Conservation (phyloP, 1,284 basidiomycete genomes). For the Hemileia vastatrix region DNA sequence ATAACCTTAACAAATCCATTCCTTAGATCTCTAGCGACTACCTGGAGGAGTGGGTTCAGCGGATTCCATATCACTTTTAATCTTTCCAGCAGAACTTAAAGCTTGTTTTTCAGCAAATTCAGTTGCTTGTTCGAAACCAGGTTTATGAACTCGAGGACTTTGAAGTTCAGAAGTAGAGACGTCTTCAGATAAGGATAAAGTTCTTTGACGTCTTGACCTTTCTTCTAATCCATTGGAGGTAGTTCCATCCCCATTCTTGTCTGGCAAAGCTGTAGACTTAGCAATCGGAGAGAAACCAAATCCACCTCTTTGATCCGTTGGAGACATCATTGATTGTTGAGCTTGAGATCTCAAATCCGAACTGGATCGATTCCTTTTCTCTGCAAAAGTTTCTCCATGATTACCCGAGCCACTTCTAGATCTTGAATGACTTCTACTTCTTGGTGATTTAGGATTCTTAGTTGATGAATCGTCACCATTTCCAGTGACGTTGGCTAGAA, state of each 20-base stretch:
- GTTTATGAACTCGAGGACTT: constrained; percentile 4
- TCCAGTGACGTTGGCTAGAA: constrained; percentile 21
- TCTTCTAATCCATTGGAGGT: background rate
- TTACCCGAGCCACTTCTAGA: constrained; percentile 29
- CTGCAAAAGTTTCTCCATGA: constrained; percentile 33
- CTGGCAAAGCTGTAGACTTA: background rate
- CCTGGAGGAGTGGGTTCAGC: constrained; percentile 11
- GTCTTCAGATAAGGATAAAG: background rate
- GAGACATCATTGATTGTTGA: constrained; percentile 1
- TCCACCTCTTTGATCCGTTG: constrained; percentile 3
- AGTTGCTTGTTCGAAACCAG: constrained; percentile 14
- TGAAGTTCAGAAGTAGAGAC: background rate
- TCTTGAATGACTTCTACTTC: constrained; percentile 29
- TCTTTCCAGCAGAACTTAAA: background rate
- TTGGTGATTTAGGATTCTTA: constrained; percentile 27
- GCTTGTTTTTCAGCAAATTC: constrained; percentile 1
- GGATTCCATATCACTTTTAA: constrained; percentile 7
- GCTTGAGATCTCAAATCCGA: constrained; percentile 32
- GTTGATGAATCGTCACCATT: constrained; percentile 12
- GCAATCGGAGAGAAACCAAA: background rate
- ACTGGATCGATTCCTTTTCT: constrained; percentile 35
- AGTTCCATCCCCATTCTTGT: background rate
- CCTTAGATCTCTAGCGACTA: background rate
- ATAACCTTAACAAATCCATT: background rate
- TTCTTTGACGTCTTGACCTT: constrained; percentile 12